These are phyloP conservation scores for Leishmania gerbilli DNA, from an alignment of 208 protist species.

Conservation along the genomic window DNA sequence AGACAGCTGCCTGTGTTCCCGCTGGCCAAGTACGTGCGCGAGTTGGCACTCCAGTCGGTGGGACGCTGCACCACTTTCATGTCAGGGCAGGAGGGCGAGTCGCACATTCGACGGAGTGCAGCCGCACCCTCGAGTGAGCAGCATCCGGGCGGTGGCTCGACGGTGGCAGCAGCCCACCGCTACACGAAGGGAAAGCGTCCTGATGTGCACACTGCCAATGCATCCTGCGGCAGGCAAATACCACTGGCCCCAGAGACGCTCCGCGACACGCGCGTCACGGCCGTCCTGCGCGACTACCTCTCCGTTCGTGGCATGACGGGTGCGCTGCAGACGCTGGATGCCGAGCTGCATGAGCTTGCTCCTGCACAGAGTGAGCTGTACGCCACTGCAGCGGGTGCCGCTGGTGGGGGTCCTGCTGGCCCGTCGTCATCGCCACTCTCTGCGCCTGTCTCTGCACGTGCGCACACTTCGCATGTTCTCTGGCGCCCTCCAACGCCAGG, in stretches of 20 bases:
- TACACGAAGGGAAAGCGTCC: neutral
- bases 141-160: neutral
- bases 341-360: constrained; percentile 39
- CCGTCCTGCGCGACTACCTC: constrained; percentile 59
- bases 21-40: constrained; percentile 17
- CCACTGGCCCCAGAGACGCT: constrained; percentile 18
- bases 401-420: neutral
- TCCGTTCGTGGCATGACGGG: constrained; percentile 46
- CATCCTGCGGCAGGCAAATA: neutral
- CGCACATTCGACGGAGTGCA: neutral
- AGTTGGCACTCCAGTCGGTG: constrained; percentile 16
- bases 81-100: constrained; percentile 11
- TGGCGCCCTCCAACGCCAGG: constrained; percentile 3
- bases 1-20: constrained; percentile 12
- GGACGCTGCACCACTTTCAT: constrained; percentile 8
- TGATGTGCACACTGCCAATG: neutral
- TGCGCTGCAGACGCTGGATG: constrained; percentile 42
- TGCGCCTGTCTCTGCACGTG: neutral
- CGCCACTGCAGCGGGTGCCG: neutral
- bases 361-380: constrained; percentile 12
- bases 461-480: neutral
- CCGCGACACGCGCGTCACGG: constrained; percentile 40
- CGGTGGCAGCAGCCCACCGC: neutral
- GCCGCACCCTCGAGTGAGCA: neutral
- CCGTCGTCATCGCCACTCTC: neutral